Base-by-base conservation (phyloP, 176 grass and related monocot genomes). In the Zoysia pacifica region DNA sequence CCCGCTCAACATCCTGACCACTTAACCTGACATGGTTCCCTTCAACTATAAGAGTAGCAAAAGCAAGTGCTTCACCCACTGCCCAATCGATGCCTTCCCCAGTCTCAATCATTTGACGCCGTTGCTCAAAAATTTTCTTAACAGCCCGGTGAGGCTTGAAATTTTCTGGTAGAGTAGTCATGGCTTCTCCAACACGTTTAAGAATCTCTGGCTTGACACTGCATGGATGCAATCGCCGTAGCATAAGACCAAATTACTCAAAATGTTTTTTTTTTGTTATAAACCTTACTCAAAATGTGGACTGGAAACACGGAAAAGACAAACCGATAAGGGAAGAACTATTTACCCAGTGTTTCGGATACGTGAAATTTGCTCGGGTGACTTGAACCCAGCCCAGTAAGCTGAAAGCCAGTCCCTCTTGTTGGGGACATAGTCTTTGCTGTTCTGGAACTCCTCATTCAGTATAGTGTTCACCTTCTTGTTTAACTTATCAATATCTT, bases 121-220 rank as follows among this genome's bases (percentile, higher is more conserved):
- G 89, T 8, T 81, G 73, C 49, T 97, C 91, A 85, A 94, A 97
- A 58, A 94, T 97, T 77, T 94, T 97, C 84, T 92, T 97, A 15
- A 97, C 91, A 61, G 94, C 94, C 84, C 94, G 86, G 73, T 97
- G 94, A 48, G 94, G 94, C 83, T 92, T 97, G 81, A 97, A 97
- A 74, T 78, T 88, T 84, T 94, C 94, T 67, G 94, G 94, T 58
- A 97, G 83, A 52, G 80, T 49, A 76, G 94, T 90, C 72, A 97
- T 94, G 65, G 90, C 87, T 83, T 94, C 76, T 61, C 94, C 94
- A 76, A 97, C 91, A 73, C 83, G 87, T 89, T 97, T 97, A 80
- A 97, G 72, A 51, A 97, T 79, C 75, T 94, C 94, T 2, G 94
- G 94, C 59, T 97, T 97, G 69, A 97, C 94, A 77, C 94, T 94